Evolutionary conservation across 2,329 filamentous ascomycete genomes (phyloP).

Genomic region (Didymella pomorum): DNA sequence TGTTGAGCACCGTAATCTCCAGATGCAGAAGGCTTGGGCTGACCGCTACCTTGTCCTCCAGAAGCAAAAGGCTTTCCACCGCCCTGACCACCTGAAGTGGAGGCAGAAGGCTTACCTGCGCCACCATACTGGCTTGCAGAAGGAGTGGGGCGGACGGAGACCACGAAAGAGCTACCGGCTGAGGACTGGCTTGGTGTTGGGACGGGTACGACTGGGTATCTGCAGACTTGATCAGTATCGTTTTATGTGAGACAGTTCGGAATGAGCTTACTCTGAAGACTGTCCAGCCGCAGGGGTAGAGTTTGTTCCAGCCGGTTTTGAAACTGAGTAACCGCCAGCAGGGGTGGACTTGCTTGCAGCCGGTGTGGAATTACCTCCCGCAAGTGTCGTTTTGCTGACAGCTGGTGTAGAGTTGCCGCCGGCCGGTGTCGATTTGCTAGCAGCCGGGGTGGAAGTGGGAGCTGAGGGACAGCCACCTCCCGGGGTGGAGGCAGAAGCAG

Average conservation of each 20-base stretch:
- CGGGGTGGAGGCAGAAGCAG: background rate
- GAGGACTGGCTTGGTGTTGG: background rate
- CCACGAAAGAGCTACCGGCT: conserved; percentile 17
- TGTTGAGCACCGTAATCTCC: background rate
- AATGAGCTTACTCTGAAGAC: background rate
- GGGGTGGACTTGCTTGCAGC: too few relatives aligned
- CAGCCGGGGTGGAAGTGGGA: background rate
- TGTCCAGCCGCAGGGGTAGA: background rate
- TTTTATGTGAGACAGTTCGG: background rate
- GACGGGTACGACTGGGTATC: background rate
- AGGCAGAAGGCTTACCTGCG: background rate
- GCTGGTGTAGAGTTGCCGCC: background rate
- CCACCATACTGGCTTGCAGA: background rate
- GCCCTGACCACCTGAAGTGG: background rate
- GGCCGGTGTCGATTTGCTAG: background rate
- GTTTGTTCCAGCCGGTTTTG: too few relatives aligned
- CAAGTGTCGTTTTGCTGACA: background rate
- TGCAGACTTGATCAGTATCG: background rate
- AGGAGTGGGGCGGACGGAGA: conserved; percentile 23
- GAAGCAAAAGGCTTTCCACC: background rate
- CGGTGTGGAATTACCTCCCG: background rate
- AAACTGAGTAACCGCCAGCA: too few relatives aligned
- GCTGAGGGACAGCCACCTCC: background rate
- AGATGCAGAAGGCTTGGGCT: too few relatives aligned
- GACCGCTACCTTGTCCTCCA: too few relatives aligned